Base-by-base conservation (phyloP, 23 red algal genomes). In the Pyropia haitanensis region DNA sequence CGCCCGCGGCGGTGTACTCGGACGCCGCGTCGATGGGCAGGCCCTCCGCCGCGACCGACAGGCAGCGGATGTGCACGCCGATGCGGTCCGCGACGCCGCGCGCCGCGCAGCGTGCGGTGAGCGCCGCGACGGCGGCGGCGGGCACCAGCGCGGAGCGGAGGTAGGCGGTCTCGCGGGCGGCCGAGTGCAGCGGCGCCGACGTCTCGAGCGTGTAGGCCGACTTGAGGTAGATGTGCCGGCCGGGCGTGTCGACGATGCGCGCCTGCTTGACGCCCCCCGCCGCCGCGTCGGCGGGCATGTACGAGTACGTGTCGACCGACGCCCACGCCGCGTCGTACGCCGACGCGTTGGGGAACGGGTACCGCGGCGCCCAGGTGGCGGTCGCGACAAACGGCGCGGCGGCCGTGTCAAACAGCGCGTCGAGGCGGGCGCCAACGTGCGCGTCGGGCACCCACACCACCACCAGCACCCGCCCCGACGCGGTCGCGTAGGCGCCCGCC, bases 401-500 rank as follows among this genome's bases (percentile, higher is more conserved):
- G 50, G 22, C 29, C 3, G 51, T 19, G 33, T 5, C 59, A 9
- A 89, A 64, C 12, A 89, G 25, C 21, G 78, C 74, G 18, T 73
- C 29, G 59, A 80, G 56, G 31, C 53, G 14, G 3, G 84, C 69
- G 44, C 75, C 65, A 2, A 75, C 34, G 53, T 89, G 84, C 24
- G 68, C 61, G 33, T 89, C 84, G 28, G 24, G 5, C 56, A 80
- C 75, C 84, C 84, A 89, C 3, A 89, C 30, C 27, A 89, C 60
- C n/a, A 89, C 74, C 18, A 76, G 84, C 15, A 75, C 74, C 3
- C 84, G 75, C 1, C 19, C 17, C 6, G 81, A 69, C 18, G 81
- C 71, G 13, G 51, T 50, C 3, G 81, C 81, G 24, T 76, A 53
- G 19, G 86, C 86, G n/a, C 70, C 23, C n/a, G 66, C 76, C 25